Conservation (phyloP, 1,139 yeast species). For the Scheffersomyces parashehatae region DNA sequence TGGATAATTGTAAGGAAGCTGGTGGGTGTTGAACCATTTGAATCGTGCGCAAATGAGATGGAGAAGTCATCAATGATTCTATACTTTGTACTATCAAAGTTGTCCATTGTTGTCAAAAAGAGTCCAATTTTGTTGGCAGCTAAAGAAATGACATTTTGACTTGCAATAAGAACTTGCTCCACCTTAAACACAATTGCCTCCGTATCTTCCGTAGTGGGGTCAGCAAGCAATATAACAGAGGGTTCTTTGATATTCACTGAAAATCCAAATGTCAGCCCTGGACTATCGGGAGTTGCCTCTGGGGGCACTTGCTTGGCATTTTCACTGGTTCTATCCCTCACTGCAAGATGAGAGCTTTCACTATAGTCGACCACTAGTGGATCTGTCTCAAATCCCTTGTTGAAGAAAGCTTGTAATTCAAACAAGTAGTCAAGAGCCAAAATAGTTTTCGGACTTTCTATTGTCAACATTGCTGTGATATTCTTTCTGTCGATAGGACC, state of each 20-base stretch:
- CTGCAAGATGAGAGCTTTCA: slow-evolving; percentile 11
- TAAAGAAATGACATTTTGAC: slow-evolving; percentile 64
- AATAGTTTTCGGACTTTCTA: slow-evolving; percentile 80
- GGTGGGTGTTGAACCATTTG: slow-evolving; percentile 60
- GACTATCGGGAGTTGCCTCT: slow-evolving; percentile 4
- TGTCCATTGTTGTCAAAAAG: slow-evolving; percentile 78
- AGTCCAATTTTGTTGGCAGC: slow-evolving; percentile 83
- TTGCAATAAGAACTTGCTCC: slow-evolving; percentile 72
- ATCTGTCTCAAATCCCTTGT: slow-evolving; percentile 38
- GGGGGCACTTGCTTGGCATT: neutral
- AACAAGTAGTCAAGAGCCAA: slow-evolving; percentile 84
- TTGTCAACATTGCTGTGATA: slow-evolving; percentile 56
- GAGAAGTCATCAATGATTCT: slow-evolving; percentile 90
- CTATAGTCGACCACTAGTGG: slow-evolving; percentile 17
- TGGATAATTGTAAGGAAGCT: slow-evolving; percentile 64
- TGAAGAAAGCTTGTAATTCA: slow-evolving; percentile 67
- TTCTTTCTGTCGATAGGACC: slow-evolving; percentile 42
- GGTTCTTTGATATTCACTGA: slow-evolving; percentile 77
- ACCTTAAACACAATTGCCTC: slow-evolving; percentile 91
- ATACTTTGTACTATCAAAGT: slow-evolving; percentile 57
- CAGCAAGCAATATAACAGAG: slow-evolving; percentile 77
- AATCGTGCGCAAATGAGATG: slow-evolving; percentile 71
- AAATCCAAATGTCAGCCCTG: slow-evolving; percentile 39
- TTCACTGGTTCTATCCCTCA: slow-evolving; percentile 6
- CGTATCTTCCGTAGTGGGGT: slow-evolving; percentile 65